Conservation (phyloP, 768 basidiomycete species). For the Mycena leptocephala region DNA sequence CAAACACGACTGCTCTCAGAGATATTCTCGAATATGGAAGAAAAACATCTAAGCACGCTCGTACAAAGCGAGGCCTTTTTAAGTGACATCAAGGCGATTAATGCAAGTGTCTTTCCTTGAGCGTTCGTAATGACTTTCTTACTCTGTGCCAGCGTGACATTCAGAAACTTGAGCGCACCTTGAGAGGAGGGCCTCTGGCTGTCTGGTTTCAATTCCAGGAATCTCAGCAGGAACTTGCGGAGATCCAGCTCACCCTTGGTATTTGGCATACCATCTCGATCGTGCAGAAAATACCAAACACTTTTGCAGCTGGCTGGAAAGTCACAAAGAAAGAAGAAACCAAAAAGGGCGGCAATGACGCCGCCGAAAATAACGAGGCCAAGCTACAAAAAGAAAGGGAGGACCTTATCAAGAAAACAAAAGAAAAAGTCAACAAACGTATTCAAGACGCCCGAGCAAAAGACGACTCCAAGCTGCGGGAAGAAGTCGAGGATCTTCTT, state of each 20-base stretch:
- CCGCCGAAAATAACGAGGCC: no score
- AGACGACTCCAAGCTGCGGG: neutral
- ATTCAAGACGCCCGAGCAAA: neutral
- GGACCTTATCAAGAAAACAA: neutral
- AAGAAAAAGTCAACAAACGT: neutral
- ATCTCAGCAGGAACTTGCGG: conserved; percentile 7
- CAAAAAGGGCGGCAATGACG: no score
- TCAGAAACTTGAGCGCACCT: neutral
- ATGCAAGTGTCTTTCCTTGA: neutral
- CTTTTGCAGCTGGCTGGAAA: neutral
- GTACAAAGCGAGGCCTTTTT: neutral
- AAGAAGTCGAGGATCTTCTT: neutral
- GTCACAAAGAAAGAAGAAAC: neutral
- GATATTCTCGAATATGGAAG: conserved; percentile 9
- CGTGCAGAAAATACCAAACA: neutral
- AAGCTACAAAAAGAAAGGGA: no score
- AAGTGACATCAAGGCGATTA: neutral
- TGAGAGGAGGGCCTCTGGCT: neutral
- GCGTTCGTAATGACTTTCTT: neutral
- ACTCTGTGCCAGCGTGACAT: conserved; percentile 5
- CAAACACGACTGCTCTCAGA: conserved; percentile 9
- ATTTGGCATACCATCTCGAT: neutral
- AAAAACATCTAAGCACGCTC: neutral
- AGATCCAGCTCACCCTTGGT: conserved; percentile 7
- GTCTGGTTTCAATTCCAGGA: conserved; percentile 5